Percentiles rank a stretch among this genome's conserved stretches.
phyloP scores from a whole-genome alignment of 352 stramenopile species.

The Thraustochytrium striatum region DNA sequence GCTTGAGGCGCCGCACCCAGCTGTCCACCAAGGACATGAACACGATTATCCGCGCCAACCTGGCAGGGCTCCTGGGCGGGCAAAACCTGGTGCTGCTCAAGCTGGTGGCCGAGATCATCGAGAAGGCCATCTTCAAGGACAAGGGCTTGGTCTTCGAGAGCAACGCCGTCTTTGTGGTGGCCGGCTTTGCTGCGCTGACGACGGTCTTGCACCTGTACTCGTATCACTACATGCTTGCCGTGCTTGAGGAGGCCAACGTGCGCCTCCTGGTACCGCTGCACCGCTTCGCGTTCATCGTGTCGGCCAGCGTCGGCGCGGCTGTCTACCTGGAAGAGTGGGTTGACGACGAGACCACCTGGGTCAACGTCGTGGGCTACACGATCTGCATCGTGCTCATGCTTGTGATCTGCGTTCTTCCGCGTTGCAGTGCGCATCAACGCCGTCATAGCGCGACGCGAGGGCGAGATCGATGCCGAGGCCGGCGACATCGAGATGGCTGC shows the following conservation, averaged over 20 bases:
- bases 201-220: slow-evolving; percentile 12
- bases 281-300: slow-evolving; percentile 13
- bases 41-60: background rate
- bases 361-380: too few species aligned
- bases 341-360: background rate
- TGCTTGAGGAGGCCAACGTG: slow-evolving; percentile 34
- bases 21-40: background rate
- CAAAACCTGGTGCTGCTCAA: slow-evolving; percentile 34
- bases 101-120: slow-evolving; percentile 32
- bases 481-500: background rate
- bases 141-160: background rate
- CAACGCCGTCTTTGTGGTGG: slow-evolving; percentile 1
- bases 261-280: slow-evolving; percentile 25
- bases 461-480: background rate
- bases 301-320: slow-evolving; percentile 17
- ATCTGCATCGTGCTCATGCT: too few species aligned
- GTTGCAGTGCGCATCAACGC: too few species aligned
- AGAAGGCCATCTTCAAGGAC: slow-evolving; percentile 25
- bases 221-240: background rate
- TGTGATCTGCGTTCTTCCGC: too few species aligned
- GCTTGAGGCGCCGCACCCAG: background rate
- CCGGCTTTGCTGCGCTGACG: background rate
- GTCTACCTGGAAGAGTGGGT: slow-evolving; percentile 41
- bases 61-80: slow-evolving; percentile 7
- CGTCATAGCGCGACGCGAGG: too few species aligned